A percentile compares a stretch with the other conserved stretches of the same genome.
Conservation (phyloP, 1,139 yeast species). For the Scheffersomyces quercinus region DNA sequence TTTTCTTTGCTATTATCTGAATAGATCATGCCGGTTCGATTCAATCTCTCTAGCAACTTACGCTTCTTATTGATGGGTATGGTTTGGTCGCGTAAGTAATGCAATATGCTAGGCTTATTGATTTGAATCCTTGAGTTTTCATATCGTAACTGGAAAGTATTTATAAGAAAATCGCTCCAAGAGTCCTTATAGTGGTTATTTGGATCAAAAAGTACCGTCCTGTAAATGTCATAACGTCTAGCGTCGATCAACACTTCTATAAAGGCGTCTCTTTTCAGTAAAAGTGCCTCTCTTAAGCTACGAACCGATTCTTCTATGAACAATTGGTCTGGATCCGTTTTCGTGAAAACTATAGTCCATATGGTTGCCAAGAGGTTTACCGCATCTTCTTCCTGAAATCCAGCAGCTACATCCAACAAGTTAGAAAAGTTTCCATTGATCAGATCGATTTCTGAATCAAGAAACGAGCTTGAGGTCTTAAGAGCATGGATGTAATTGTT, state of each 20-base stretch:
- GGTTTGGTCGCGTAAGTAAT: conserved; percentile 14
- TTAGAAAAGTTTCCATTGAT: conserved; percentile 15
- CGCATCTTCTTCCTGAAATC: conserved; percentile 14
- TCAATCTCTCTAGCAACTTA: conserved; percentile 18
- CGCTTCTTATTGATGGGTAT: conserved; percentile 15
- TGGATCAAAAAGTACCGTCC: conserved; percentile 5
- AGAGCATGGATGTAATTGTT: conserved; percentile 12
- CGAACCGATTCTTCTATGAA: not conserved
- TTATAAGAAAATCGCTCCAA: conserved; percentile 26
- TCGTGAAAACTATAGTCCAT: conserved; percentile 19
- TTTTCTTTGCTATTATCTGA: conserved; percentile 12
- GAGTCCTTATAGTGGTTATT: conserved; percentile 5
- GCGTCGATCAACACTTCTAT: conserved; percentile 23
- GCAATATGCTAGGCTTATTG: conserved; percentile 13
- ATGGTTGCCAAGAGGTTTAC: conserved; percentile 20
- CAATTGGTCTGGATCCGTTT: conserved; percentile 1
- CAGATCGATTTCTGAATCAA: conserved; percentile 11
- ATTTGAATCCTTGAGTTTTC: conserved; percentile 10
- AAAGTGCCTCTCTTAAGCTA: conserved; percentile 16
- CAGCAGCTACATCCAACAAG: conserved; percentile 18
- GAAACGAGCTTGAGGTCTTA: conserved; percentile 3
- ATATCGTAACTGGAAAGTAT: conserved; percentile 20
- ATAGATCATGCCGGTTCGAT: conserved; percentile 21
- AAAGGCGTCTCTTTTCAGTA: conserved; percentile 19
- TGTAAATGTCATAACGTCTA: conserved; percentile 20